Evolutionary conservation across 371 early-diverging fungal genomes (phyloP), one percentile per base, ranked within the genome.

Genomic region (Thermomucor indicae-seudaticae): DNA sequence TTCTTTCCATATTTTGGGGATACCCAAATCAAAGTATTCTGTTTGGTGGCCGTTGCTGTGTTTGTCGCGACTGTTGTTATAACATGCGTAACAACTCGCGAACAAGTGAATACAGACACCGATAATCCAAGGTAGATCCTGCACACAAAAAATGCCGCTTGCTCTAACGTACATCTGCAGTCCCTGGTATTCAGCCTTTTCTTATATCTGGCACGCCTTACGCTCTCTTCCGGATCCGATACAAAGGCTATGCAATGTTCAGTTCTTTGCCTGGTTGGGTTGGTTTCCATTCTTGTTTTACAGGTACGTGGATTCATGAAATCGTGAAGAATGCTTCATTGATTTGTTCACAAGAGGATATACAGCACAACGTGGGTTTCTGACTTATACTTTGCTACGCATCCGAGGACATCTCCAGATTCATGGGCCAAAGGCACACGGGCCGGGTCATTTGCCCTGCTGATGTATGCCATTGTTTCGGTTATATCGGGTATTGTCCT

Each of bases 201-300:
- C 55, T 14, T 64, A 71, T 42, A 74, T 79, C 25, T 70, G 68
- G 66, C 47, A 49, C 32, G 72, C 72, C 3, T 55, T 77, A 32
- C 53, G 68, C 29, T 34, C 52, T 8, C 46, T 86, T n/a, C 84
- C 87, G 0, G 49, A 20, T 0, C 65, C 79, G 1, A 58, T 87
- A 0, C 78, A 78, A 39, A 43, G 62, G 45, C 70, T 89, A 17
- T 86, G 86, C 56, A 77, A 80, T 47, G 78, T 82, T 2, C 89
- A 89, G 51, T 80, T 89, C 46, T 84, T 79, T 57, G 78, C 80
- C 3, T 89, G 87, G 86, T 61, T 86, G 58, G 87, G 82, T 3
- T 85, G 86, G 83, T 89, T 89, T 57, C 85, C 88, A 7, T 74
- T 77, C 49, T 47, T 77, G 7, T 74, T 77, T 38, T 77, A 74